phyloP scores from a whole-genome alignment of 768 basidiomycete genomes.

The Mycena galericulata region DNA sequence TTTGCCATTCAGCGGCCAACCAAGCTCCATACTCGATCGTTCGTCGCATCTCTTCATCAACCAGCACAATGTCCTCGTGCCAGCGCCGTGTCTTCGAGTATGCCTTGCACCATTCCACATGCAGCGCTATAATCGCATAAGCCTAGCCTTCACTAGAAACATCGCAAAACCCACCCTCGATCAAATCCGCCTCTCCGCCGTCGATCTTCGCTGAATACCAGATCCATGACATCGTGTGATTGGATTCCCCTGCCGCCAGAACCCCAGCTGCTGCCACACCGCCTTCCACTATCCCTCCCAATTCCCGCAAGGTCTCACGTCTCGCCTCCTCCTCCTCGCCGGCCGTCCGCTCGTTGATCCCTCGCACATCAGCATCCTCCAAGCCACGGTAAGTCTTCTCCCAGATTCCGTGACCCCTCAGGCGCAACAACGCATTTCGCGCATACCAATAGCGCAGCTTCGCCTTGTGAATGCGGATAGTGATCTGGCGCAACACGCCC shows the following conservation, averaged over 20 bases:
- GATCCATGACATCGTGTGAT: slow-evolving; percentile 5
- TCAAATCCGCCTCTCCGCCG: not conserved
- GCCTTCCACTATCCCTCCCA: not conserved
- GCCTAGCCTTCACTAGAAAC: not conserved
- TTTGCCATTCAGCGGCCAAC: not conserved
- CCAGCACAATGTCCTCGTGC: slow-evolving; percentile 7
- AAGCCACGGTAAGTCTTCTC: not conserved
- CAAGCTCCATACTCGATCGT: not conserved
- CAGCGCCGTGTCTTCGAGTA: not conserved
- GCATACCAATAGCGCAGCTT: no score
- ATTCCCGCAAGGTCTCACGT: not conserved
- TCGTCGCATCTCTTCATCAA: slow-evolving; percentile 14
- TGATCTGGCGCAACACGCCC: slow-evolving; percentile 1
- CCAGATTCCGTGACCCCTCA: not conserved
- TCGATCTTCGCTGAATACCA: not conserved
- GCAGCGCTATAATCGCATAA: not conserved
- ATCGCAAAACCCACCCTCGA: not conserved
- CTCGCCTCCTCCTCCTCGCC: not conserved
- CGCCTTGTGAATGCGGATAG: not conserved
- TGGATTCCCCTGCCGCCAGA: not conserved
- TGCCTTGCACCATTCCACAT: slow-evolving; percentile 4
- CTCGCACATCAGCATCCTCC: not conserved
- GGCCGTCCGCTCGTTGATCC: not conserved
- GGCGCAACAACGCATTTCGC: not conserved
- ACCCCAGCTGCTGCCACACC: not conserved